Base-by-base conservation (phyloP, 2,329 filamentous ascomycete species). In the Paramyrothecium sp. region DNA sequence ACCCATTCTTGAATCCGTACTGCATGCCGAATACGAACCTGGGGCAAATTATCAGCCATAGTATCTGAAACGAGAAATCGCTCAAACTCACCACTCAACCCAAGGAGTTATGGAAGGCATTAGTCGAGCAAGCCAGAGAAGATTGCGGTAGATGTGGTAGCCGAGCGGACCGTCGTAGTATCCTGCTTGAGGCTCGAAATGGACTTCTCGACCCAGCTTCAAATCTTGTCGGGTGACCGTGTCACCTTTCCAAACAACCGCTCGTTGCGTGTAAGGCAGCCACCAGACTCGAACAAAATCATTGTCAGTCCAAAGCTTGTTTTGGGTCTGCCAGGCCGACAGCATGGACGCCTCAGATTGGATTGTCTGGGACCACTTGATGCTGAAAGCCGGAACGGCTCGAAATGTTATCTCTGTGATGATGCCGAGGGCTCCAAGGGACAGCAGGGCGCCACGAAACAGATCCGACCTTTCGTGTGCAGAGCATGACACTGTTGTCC, bases 281-380 rank as follows among this genome's bases (percentile, higher is more conserved):
- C 47, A 50, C 47, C 47, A 50, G 5, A 50, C 47, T 50, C 47
- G 47, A 50, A 50, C 47, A 50, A 50, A 50, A 7, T 50, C 47
- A 7, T 16, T 19, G 4, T 22, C 47, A 16, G 47, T 50, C 47
- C 47, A 50, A 13, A 50, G 47, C 17, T 21, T 50, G 19, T 50
- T 50, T 2, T 22, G 47, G 13, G 19, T 22, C 19, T 50, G 47
- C 47, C 47, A 50, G 47, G 47, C 47, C 47, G 47, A 50, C 4
- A 50, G 20, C 47, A 50, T 50, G 19, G 47, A 50, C 47, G 17
- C 47, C 19, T 50, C 47, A 4, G 47, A 50, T 13, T 50, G 47
- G 20, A 50, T 50, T 1, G 47, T 50, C 47, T 50, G 47, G n/a
- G 47, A 20, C 47, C 47, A 50, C 20, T 50, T 50, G 19, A 50